Evolutionary conservation across 371 early-diverging fungal species (phyloP), one percentile per base, ranked within the genome.

Genomic region (Lichtheimia ramosa): DNA sequence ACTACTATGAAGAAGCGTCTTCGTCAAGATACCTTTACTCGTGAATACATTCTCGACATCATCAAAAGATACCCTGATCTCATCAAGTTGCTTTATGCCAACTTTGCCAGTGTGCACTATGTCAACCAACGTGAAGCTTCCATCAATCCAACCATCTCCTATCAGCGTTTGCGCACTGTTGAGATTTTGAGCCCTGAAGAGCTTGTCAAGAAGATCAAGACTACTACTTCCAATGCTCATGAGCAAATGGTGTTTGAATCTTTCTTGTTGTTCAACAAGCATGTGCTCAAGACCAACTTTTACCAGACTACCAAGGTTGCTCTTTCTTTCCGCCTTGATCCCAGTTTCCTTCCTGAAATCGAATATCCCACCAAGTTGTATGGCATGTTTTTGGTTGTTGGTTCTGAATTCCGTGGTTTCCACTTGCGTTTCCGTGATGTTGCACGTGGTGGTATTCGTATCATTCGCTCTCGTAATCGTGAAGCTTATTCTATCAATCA

Each of bases 221-320:
- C 85, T 61, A 83, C 91, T 23, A 94, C 95, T 23, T 84, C 90
- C 67, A 98, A 97, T 81, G 81, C 83, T 48, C 96, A 97, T 76
- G 98, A 98, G 74, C 87, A 86, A 52, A 92, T 96, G 84, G 96
- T 98, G 57, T 90, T 98, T 76, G 95, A 96, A 75, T 86, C 95
- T 3, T 93, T 96, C 82, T 71, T 97, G 56, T 89, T 88, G 50
- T 98, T 98, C 83, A 98, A 98, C 87, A 84, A 89, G 74, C 94
- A 96, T 69, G 95, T 98, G 12, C 86, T 97, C 65, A 98, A 98
- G 88, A 98, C 98, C 74, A 98, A 98, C 90, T 97, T 98, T 69
- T 98, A 97, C 81, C 96, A 96, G 75, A 94, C 97, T 43, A 97
- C 98, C 73, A 98, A 98, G 85, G 98, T 98, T 3, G 98, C 98